These are phyloP conservation scores for Talaromyces amestolkiae DNA, from an alignment of 2,329 filamentous ascomycete genomes.

Conservation along the genomic window DNA sequence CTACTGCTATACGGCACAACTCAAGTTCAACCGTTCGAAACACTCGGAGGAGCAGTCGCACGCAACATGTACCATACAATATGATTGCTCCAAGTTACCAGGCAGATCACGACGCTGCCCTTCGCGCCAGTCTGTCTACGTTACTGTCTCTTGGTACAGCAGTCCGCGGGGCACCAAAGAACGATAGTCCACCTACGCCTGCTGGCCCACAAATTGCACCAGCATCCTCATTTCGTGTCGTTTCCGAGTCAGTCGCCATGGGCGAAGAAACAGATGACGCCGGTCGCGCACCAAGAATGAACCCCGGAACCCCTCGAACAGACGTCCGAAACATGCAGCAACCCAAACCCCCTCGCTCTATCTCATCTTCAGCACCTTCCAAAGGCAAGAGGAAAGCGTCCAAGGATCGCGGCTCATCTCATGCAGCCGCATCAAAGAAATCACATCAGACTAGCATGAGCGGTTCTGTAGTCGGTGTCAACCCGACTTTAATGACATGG, in stretches of 20 bases:
- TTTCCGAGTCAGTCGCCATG: conserved; percentile 59
- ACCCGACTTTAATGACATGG: conserved; percentile 64
- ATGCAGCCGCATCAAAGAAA: conserved; percentile 34
- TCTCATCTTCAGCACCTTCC: conserved; percentile 20
- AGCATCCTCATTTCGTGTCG: conserved; percentile 56
- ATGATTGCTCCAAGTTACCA: conserved; percentile 73
- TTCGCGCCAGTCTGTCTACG: conserved; percentile 90
- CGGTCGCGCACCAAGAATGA: conserved; percentile 2
- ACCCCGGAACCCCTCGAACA: conserved; percentile 23
- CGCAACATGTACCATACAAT: conserved; percentile 59
- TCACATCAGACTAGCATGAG: conserved; percentile 32
- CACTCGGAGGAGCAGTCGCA: conserved; percentile 35
- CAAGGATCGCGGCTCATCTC: conserved; percentile 37
- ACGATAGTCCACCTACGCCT: conserved; percentile 32
- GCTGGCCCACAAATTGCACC: conserved; percentile 28
- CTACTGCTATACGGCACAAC: conserved; percentile 38
- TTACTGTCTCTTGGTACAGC: conserved; percentile 92
- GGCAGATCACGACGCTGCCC: conserved; percentile 86
- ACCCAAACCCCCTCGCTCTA: conserved; percentile 26
- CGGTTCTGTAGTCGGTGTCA: conserved; percentile 41
- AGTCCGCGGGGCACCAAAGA: conserved; percentile 74
- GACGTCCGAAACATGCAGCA: conserved; percentile 26
- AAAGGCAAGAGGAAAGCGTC: conserved; percentile 35
- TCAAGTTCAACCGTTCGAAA: conserved; percentile 35
- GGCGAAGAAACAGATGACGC: conserved; percentile 40